Percentiles rank a stretch among this genome's conserved stretches.
Conservation (phyloP, 805 yeast species). For the Schwanniomyces pseudopolymorphus region DNA sequence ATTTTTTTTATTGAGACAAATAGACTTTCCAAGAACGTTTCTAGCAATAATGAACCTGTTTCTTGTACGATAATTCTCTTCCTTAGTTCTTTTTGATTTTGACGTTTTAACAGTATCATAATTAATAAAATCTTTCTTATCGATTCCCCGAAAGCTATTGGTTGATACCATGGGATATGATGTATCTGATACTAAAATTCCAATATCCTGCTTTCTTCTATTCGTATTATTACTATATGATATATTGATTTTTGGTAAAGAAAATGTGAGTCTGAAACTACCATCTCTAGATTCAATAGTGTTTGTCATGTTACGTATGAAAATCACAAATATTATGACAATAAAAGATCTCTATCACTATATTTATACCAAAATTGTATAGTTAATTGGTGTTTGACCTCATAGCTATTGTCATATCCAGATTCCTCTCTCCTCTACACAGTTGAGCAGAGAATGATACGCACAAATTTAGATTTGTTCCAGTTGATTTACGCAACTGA, state of each 20-base stretch:
- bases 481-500: neutral
- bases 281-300: neutral
- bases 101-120: neutral
- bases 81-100: conserved; percentile 2
- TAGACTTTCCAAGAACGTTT: conserved; percentile 11
- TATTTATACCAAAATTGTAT: neutral
- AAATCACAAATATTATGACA: neutral
- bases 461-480: neutral
- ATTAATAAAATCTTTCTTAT: conserved; percentile 6
- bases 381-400: neutral
- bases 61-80: conserved; percentile 11
- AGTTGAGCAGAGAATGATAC: neutral
- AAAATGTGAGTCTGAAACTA: conserved; percentile 4
- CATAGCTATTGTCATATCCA: neutral
- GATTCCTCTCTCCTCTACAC: neutral
- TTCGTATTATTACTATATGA: neutral
- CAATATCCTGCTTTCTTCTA: neutral
- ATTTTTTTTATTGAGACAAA: conserved; percentile 6
- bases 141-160: conserved; percentile 3
- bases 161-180: conserved; percentile 9
- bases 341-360: neutral
- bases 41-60: conserved; percentile 22
- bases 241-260: conserved; percentile 1
- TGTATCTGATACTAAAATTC: conserved; percentile 4
- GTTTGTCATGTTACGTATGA: neutral